Percentiles rank a stretch among this genome's conserved stretches.
These are phyloP conservation scores for Lathyrus oleraceus DNA, from an alignment of 306 rosid genomes.

Conservation along the genomic window DNA sequence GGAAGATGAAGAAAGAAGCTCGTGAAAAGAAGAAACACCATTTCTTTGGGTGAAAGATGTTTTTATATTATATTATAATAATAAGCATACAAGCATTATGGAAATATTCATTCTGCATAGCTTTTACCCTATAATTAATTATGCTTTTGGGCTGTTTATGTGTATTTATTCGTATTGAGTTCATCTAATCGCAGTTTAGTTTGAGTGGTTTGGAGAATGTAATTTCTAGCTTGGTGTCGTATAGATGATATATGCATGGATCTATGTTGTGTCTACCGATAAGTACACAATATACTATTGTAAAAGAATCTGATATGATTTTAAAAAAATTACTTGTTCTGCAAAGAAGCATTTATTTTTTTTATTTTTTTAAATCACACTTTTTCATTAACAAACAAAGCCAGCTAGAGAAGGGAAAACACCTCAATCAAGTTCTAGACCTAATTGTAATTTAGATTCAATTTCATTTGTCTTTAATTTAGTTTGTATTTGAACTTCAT, in stretches of 20 bases:
- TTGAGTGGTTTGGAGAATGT: constrained; percentile 37
- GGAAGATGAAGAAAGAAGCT: constrained; percentile 62
- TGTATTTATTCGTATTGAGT: neutral
- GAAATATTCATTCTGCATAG: constrained; percentile 9
- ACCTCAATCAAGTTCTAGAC: too few relatives aligned
- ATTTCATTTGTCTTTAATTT: too few relatives aligned
- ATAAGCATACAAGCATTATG: constrained; percentile 5
- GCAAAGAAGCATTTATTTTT: too few relatives aligned
- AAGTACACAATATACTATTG: neutral
- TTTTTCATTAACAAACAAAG: too few relatives aligned
- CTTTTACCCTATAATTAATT: neutral
- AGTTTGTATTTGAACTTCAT: too few relatives aligned
- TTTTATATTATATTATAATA: too few relatives aligned
- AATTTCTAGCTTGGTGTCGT: constrained; percentile 4
- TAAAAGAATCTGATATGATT: constrained; percentile 13
- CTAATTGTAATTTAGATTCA: too few relatives aligned
- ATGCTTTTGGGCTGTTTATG: neutral
- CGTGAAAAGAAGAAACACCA: constrained; percentile 71
- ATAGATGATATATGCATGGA: neutral
- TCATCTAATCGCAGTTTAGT: neutral
- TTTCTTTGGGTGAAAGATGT: constrained; percentile 42
- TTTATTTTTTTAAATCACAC: too few relatives aligned
- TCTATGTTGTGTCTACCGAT: neutral
- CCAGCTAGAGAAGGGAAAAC: too few relatives aligned
- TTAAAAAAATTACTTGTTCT: neutral